Base-by-base conservation (phyloP, 2,329 filamentous ascomycete genomes). In the Microcyclosporella mali region DNA sequence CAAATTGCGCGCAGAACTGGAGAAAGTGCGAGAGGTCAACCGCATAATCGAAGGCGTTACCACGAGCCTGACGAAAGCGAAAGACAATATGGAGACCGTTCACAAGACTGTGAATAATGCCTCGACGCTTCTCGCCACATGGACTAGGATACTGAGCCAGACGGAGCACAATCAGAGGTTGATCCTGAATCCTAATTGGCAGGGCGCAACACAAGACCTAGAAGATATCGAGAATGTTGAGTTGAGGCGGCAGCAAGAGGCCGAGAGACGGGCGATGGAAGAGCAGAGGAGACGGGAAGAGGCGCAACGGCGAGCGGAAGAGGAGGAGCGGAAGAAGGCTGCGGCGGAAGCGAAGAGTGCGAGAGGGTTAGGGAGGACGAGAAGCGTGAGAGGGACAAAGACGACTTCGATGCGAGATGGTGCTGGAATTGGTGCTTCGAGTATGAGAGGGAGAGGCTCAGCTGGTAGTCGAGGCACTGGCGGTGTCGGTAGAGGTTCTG, bases 161-260 rank as follows among this genome's bases (percentile, higher is more conserved):
- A 95, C 92, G 3, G 92, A 98, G 67, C 92, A 98, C 67, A 97
- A 94, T 62, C 89, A 97, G 65, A 82, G 92, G 17, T 72, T 98
- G 38, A 83, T 98, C 33, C 74, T 97, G 34, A 85, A 95, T 59
- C 85, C 88, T 2, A 74, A 80, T 45, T 98, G 90, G 88, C 84
- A 90, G 60, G 92, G 92, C 43, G 85, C 89, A 19, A 85, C 80
- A 3, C 81, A 89, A 59, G 92, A 98, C 66, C 67, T 95, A 30
- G 74, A 79, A n/a, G 88, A 94, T 47, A 78, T 88, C 43, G 90
- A 97, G 65, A 82, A 81, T 41, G 90, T 97, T 62, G 81, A 81
- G 2, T 63, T 81, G 10, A 70, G 82, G 49, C 81, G 79, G 57
- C 84, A 86, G 60, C 82, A 88, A 56, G 87, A 85, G 34, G 84